phyloP scores from a whole-genome alignment of 768 basidiomycete genomes.

The Lactarius sanguifluus region DNA sequence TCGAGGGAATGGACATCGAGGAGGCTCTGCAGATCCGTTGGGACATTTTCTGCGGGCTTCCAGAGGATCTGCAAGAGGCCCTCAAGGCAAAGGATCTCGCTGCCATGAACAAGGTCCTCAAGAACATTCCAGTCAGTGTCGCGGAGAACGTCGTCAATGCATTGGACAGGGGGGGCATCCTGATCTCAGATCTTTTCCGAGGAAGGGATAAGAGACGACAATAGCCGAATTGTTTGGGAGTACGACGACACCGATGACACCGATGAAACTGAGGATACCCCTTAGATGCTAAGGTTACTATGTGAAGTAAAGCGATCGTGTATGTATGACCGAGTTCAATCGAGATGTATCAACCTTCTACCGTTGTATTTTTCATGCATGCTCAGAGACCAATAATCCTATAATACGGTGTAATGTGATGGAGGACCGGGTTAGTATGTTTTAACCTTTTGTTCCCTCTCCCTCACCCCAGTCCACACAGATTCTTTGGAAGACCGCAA shows the following conservation, averaged over 20 bases:
- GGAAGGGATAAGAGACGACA: conserved; percentile 70
- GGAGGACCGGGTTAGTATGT: neutral
- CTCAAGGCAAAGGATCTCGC: conserved; percentile 73
- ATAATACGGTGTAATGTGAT: no score
- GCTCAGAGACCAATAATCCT: neutral
- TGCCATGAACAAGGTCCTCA: conserved; percentile 87
- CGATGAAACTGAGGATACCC: conserved; percentile 11
- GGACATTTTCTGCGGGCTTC: conserved; percentile 83
- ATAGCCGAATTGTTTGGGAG: conserved; percentile 34
- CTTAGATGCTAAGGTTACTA: neutral
- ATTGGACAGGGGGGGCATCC: conserved; percentile 85
- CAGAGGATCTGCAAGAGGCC: conserved; percentile 65
- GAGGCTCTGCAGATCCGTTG: conserved; percentile 87
- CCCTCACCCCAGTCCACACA: conserved; percentile 13
- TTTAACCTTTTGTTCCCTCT: neutral
- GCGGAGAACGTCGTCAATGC: conserved; percentile 82
- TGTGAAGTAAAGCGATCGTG: neutral
- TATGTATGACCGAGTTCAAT: neutral
- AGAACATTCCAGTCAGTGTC: conserved; percentile 72
- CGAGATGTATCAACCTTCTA: neutral
- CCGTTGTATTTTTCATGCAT: neutral
- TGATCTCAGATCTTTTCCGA: conserved; percentile 88
- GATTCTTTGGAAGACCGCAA: conserved; percentile 26
- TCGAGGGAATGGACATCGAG: conserved; percentile 76
- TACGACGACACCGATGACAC: conserved; percentile 28